Conservation (phyloP, 2,329 filamentous ascomycete species). For the Parastagonospora nodorum region DNA sequence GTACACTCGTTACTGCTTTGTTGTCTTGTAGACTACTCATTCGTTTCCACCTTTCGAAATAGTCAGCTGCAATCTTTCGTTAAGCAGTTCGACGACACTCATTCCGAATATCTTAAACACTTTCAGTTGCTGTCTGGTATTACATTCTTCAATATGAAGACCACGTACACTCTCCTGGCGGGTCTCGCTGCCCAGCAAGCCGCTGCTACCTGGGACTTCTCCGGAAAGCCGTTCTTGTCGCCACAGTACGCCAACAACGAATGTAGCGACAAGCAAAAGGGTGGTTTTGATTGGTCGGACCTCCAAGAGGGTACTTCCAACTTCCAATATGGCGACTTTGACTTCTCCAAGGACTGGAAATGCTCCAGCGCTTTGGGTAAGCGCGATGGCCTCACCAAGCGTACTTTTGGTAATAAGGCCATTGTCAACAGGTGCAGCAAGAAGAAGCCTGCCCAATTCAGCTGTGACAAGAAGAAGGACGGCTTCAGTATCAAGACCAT, state of each 20-base stretch:
- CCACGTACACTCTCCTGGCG: conserved; percentile 51
- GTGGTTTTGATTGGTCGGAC: conserved; percentile 74
- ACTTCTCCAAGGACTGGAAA: conserved; percentile 66
- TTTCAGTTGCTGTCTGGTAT: conserved; percentile 13
- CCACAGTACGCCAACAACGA: conserved; percentile 77
- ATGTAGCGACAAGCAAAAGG: conserved; percentile 71
- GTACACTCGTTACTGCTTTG: conserved; percentile 47
- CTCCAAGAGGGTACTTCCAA: conserved; percentile 59
- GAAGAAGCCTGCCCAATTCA: conserved; percentile 67
- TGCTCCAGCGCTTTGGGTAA: conserved; percentile 68
- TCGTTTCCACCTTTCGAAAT: conserved; percentile 26
- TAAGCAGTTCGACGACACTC: conserved; percentile 26
- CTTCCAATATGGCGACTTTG: conserved; percentile 70
- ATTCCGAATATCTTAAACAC: conserved; percentile 9
- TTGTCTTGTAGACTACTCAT: conserved; percentile 36
- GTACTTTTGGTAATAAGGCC: conserved; percentile 50
- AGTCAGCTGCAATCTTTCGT: conserved; percentile 16
- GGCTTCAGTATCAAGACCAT: conserved; percentile 78
- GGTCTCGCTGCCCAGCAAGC: conserved; percentile 54
- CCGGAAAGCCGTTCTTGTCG: conserved; percentile 63
- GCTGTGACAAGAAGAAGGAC: conserved; percentile 56
- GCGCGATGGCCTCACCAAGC: conserved; percentile 60
- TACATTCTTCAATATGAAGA: conserved; percentile 48
- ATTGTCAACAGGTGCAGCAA: conserved; percentile 54
- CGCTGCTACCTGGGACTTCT: conserved; percentile 55